Evolutionary conservation across 2,329 filamentous ascomycete genomes (phyloP).

Genomic region (Ophiostoma triangulosporum): DNA sequence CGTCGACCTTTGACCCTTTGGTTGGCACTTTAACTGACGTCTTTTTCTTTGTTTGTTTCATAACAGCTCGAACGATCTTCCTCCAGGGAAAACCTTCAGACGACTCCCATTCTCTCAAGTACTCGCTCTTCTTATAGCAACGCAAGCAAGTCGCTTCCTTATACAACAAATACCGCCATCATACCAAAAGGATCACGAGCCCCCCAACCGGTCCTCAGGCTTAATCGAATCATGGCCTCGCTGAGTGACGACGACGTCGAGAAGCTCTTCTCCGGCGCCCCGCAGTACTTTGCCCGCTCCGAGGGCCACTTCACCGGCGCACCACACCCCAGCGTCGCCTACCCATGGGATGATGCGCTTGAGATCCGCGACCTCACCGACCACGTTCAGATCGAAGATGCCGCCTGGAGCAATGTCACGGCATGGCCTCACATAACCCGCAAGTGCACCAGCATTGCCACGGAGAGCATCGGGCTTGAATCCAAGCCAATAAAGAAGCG

Average conservation of each 20-base stretch:
- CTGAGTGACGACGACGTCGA: slow-evolving; percentile 47
- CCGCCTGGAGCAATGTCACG: slow-evolving; percentile 49
- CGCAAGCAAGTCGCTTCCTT: slow-evolving; percentile 44
- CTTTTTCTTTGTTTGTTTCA: background rate
- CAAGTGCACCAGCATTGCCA: slow-evolving; percentile 16
- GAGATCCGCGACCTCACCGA: slow-evolving; percentile 51
- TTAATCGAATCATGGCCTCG: slow-evolving; percentile 45
- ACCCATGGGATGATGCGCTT: slow-evolving; percentile 52
- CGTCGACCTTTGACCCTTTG: background rate
- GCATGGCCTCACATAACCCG: slow-evolving; percentile 49
- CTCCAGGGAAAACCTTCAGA: background rate
- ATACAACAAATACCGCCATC: slow-evolving; percentile 28
- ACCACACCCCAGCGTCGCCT: slow-evolving; percentile 49
- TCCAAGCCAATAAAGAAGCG: slow-evolving; percentile 19
- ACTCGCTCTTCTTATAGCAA: slow-evolving; percentile 21
- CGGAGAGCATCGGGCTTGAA: slow-evolving; percentile 16
- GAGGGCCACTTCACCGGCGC: slow-evolving; percentile 46
- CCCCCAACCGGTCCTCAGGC: slow-evolving; percentile 29
- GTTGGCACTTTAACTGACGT: background rate
- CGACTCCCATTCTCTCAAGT: slow-evolving; percentile 4
- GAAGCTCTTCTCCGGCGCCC: slow-evolving; percentile 62
- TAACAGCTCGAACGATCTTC: background rate
- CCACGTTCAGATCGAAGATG: slow-evolving; percentile 48
- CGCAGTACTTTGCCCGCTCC: slow-evolving; percentile 52
- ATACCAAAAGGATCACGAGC: background rate